These are phyloP conservation scores for Beta lomatogona DNA, from an alignment of 179 eudicot species.

Conservation along the genomic window DNA sequence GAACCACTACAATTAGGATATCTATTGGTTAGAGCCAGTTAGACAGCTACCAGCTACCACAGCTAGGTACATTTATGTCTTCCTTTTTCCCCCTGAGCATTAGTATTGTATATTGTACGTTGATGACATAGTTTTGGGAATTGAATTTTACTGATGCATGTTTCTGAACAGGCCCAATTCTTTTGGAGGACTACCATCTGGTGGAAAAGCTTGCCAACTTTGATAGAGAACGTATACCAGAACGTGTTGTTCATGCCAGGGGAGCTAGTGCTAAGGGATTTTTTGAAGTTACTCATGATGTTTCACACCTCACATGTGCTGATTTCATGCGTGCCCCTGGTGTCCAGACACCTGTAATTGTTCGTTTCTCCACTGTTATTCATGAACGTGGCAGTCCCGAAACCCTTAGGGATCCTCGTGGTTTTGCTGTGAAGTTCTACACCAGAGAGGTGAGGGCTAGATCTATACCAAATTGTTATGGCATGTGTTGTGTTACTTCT, in stretches of 20 bases:
- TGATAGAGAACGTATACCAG: constrained; percentile 55
- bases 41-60: not conserved
- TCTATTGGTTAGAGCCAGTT: not conserved
- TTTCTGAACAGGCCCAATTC: constrained; percentile 37
- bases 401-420: constrained; percentile 54
- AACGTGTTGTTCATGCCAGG: constrained; percentile 61
- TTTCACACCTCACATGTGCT: constrained; percentile 53
- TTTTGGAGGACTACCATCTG: constrained; percentile 53
- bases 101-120: not conserved
- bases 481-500: not conserved
- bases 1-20: not conserved
- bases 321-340: constrained; percentile 53
- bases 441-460: constrained; percentile 43
- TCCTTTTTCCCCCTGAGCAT: not conserved
- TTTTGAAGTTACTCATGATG: constrained; percentile 51
- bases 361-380: constrained; percentile 56
- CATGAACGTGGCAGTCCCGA: constrained; percentile 62
- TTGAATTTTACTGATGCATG: constrained; percentile 1
- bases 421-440: constrained; percentile 60
- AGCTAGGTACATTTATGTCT: not conserved
- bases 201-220: constrained; percentile 56
- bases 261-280: constrained; percentile 61
- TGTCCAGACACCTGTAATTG: constrained; percentile 56
- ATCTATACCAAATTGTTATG: not conserved
- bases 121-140: not conserved